phyloP scores from a whole-genome alignment of 306 rosid species.

The Cucumis hystrix region DNA sequence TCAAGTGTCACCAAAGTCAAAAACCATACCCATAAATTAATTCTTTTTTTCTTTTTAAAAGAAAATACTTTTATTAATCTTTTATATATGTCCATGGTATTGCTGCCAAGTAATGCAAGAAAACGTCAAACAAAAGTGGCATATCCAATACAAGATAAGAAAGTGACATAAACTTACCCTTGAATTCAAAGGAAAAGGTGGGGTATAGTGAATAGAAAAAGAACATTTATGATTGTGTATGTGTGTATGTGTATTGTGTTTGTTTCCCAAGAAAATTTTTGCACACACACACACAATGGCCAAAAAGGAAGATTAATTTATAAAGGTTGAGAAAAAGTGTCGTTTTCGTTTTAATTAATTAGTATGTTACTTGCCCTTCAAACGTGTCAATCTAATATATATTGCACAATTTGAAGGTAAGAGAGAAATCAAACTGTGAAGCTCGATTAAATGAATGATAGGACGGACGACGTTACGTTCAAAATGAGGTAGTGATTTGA shows the following conservation, averaged over 20 bases:
- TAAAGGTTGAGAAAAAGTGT: background rate
- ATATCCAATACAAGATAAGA: slow-evolving; percentile 2
- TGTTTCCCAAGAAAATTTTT: slow-evolving; percentile 10
- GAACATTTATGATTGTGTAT: background rate
- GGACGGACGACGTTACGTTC: no score
- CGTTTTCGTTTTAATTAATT: background rate
- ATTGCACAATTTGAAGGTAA: background rate
- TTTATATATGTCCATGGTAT: background rate
- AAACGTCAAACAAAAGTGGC: background rate
- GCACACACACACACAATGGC: background rate
- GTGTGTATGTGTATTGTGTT: background rate
- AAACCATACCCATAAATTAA: background rate
- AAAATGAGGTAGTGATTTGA: no score
- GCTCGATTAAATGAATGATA: no score
- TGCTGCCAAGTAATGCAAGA: background rate
- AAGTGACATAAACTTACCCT: slow-evolving; percentile 5
- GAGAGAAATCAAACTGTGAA: background rate
- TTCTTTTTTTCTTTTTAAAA: no score
- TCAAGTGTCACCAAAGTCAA: background rate
- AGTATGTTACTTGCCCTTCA: background rate
- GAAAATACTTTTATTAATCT: no score
- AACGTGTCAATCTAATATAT: background rate
- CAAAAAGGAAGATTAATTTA: background rate
- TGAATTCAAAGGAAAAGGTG: slow-evolving; percentile 6
- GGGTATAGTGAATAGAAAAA: background rate